Evolutionary conservation across 768 basidiomycete genomes (phyloP), one percentile per base, ranked within the genome.

Genomic region (Boletus tylopilopsis): DNA sequence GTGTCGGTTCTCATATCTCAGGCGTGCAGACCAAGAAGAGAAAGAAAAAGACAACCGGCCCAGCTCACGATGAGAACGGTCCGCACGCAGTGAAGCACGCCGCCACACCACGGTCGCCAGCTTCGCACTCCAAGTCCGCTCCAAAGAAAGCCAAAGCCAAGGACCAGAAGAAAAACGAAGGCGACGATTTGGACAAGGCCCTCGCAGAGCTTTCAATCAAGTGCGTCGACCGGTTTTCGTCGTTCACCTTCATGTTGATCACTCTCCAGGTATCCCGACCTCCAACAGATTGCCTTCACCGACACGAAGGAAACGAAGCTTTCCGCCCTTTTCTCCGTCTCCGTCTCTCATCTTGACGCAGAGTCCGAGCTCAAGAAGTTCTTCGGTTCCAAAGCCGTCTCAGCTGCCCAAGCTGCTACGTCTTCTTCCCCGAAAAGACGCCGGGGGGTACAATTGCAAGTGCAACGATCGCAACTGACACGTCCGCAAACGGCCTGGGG

Each of bases 301-400:
- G 64, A 68, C 59, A 33, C 41, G 61, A 55, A 50, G 55, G 53
- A 62, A 34, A 66, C 68, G 30, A 66, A 71, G 19, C 62, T 81
- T 45, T 66, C 77, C 11, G 66, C 77, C 40, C 79, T 96, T 1
- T 75, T 95, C 18, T 73, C 88, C 0, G 84, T 95, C n/a, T 91
- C 90, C 1, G 73, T 85, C 1, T 73, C 85, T 34, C 77, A 91
- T 58, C 81, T 99, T 15, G 93, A 98, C 54, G 76, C 84, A 11
- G 93, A 95, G 51, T 86, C 87, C 0, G 96, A 99, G 64, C 80
- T 98, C 70, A 84, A 88, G 47, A 86, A 84, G 55, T 95, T 97
- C 76, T 99, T 99, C 63, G 95, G 95, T 2, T 79, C 90, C 18
- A 89, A 85, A 60, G 94, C 96, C 49, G 79, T 97, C 9, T 73